Conservation (phyloP, 805 yeast species). For the Teunomyces atbi region DNA sequence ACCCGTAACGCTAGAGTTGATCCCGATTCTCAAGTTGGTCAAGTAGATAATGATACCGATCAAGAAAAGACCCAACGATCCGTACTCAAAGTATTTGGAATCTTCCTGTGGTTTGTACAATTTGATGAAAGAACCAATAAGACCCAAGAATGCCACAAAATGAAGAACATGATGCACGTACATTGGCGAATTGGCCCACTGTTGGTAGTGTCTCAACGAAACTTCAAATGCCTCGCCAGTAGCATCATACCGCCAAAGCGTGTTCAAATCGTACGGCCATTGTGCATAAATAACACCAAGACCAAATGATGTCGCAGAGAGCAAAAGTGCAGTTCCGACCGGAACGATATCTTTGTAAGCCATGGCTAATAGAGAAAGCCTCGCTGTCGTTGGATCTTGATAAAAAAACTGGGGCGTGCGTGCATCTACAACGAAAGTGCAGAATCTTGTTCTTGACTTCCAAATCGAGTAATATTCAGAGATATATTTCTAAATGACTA, state of each 20-base stretch:
- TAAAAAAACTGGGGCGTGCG: background rate
- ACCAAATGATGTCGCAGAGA: constrained; percentile 67
- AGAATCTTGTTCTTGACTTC: background rate
- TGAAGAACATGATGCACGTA: constrained; percentile 63
- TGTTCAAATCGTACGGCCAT: constrained; percentile 75
- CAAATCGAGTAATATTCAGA: background rate
- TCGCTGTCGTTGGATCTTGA: background rate
- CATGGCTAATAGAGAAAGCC: constrained; percentile 5
- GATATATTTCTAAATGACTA: background rate
- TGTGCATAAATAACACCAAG: constrained; percentile 78
- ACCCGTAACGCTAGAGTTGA: constrained; percentile 63
- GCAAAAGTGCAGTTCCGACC: constrained; percentile 40
- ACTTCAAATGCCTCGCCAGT: constrained; percentile 50
- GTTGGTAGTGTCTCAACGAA: constrained; percentile 71
- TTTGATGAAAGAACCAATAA: constrained; percentile 71
- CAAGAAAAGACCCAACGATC: constrained; percentile 71
- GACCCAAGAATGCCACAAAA: constrained; percentile 58
- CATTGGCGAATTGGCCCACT: constrained; percentile 66
- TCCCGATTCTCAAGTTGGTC: constrained; percentile 82
- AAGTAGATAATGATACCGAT: constrained; percentile 75
- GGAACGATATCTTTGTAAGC: constrained; percentile 47
- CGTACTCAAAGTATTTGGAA: constrained; percentile 85
- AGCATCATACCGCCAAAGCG: constrained; percentile 60
- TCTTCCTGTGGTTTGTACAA: constrained; percentile 87
- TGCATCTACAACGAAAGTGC: background rate